Percentiles rank a stretch among this genome's conserved stretches.
Evolutionary conservation across 441 rosid genomes (phyloP).

Genomic region (Jatropha multifida): DNA sequence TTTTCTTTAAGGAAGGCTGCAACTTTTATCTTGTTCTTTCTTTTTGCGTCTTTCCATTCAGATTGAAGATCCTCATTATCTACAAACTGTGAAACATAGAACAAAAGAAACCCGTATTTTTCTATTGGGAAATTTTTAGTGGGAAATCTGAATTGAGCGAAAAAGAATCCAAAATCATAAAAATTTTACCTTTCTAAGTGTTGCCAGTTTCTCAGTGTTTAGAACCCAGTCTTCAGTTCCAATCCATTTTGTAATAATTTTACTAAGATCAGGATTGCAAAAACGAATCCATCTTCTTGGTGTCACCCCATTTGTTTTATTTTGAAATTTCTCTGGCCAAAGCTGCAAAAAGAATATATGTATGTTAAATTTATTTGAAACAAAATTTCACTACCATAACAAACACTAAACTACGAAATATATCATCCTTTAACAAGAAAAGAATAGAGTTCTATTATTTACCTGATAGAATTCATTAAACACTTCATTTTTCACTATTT

Average conservation of each 20-base stretch:
- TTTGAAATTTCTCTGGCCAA: slow-evolving; percentile 71
- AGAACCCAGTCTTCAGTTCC: slow-evolving; percentile 60
- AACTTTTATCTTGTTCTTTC: slow-evolving; percentile 45
- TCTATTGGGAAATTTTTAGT: background rate
- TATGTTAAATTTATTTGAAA: background rate
- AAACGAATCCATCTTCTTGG: slow-evolving; percentile 71
- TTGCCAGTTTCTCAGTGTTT: slow-evolving; percentile 33
- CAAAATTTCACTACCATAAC: background rate
- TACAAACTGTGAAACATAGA: slow-evolving; percentile 35
- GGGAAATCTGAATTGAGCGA: background rate
- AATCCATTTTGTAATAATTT: slow-evolving; percentile 56
- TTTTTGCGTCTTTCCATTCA: slow-evolving; percentile 42
- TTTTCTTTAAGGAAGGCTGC: slow-evolving; percentile 35
- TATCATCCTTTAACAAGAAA: background rate
- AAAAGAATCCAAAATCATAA: background rate
- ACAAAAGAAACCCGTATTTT: background rate
- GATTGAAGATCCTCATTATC: slow-evolving; percentile 33
- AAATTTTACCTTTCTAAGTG: slow-evolving; percentile 30
- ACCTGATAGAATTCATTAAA: slow-evolving; percentile 50
- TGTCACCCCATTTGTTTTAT: slow-evolving; percentile 72
- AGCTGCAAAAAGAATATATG: slow-evolving; percentile 30
- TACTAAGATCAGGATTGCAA: slow-evolving; percentile 56
- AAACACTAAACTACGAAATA: too few species aligned
- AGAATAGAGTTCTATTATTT: background rate
- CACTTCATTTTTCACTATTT: slow-evolving; percentile 49